A percentile compares a stretch with the other conserved stretches of the same genome.
phyloP scores from a whole-genome alignment of 2,329 filamentous ascomycete species.

The Ceratocystis cacaofunesta region DNA sequence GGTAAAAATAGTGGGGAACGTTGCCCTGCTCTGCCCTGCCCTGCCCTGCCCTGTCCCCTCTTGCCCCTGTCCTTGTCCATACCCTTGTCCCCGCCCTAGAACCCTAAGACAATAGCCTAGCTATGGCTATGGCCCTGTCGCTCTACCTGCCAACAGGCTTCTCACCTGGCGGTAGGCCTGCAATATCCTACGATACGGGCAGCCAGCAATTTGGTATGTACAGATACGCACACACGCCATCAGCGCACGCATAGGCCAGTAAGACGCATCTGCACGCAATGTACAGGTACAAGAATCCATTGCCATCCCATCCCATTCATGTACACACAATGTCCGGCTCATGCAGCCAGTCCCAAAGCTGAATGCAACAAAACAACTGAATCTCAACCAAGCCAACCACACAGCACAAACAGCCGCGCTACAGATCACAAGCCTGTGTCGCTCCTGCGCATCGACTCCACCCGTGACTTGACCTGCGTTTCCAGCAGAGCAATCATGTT shows the following conservation, averaged over 20 bases:
- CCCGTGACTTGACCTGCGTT: background rate
- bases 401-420: conserved; percentile 5
- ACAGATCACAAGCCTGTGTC: background rate
- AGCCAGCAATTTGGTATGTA: too few relatives aligned
- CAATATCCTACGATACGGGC: too few relatives aligned
- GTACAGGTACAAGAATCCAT: background rate
- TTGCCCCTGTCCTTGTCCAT: background rate
- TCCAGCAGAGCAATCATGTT: too few relatives aligned
- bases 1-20: too few relatives aligned
- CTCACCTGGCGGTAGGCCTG: too few relatives aligned
- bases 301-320: background rate
- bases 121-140: too few relatives aligned
- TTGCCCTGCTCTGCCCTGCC: background rate
- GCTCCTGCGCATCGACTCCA: background rate
- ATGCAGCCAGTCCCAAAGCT: background rate
- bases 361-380: background rate
- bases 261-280: background rate
- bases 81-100: background rate
- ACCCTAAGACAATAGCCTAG: too few relatives aligned
- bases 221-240: too few relatives aligned
- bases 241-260: too few relatives aligned
- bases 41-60: background rate
- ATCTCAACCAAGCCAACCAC: background rate
- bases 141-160: too few relatives aligned
- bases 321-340: background rate